These are phyloP conservation scores for Pyrrhoderma lamaoense DNA, from an alignment of 1,284 basidiomycete genomes.

Conservation along the genomic window DNA sequence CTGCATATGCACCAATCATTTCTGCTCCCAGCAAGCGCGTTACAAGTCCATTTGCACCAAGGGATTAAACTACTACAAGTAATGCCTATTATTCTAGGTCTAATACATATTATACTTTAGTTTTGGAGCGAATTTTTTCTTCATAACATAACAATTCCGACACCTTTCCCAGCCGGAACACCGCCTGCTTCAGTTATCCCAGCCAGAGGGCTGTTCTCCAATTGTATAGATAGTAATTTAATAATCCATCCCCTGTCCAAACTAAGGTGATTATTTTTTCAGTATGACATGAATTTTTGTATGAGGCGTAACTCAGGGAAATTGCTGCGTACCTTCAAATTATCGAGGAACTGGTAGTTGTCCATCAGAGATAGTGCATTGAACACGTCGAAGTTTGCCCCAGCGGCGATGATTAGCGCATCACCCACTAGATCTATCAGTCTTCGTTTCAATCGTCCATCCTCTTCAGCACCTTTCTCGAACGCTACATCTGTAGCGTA, in stretches of 20 bases:
- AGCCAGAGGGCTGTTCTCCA: slow-evolving; percentile 78
- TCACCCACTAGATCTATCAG: slow-evolving; percentile 72
- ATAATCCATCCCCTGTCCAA: slow-evolving; percentile 76
- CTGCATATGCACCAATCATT: slow-evolving; percentile 52
- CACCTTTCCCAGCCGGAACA: slow-evolving; percentile 56
- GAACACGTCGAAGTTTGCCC: slow-evolving; percentile 88
- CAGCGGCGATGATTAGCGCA: slow-evolving; percentile 72
- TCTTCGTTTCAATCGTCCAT: slow-evolving; percentile 59
- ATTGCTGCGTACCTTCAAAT: slow-evolving; percentile 61
- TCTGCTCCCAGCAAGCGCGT: slow-evolving; percentile 60
- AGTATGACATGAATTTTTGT: slow-evolving; percentile 20
- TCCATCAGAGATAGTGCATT: slow-evolving; percentile 96
- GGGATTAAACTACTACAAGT: slow-evolving; percentile 40
- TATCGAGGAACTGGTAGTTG: slow-evolving; percentile 75
- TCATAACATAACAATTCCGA: slow-evolving; percentile 79
- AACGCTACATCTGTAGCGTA: slow-evolving; percentile 71
- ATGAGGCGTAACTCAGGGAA: not conserved
- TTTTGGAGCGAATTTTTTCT: slow-evolving; percentile 1
- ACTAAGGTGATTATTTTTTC: not conserved
- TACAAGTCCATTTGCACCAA: slow-evolving; percentile 69
- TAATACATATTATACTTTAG: not conserved
- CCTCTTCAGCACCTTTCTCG: slow-evolving; percentile 42
- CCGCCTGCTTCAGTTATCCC: slow-evolving; percentile 50
- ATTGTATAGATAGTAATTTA: slow-evolving; percentile 92
- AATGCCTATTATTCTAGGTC: not conserved